Conservation (phyloP, 2,329 filamentous ascomycete species). For the Aspergillus intermedius region DNA sequence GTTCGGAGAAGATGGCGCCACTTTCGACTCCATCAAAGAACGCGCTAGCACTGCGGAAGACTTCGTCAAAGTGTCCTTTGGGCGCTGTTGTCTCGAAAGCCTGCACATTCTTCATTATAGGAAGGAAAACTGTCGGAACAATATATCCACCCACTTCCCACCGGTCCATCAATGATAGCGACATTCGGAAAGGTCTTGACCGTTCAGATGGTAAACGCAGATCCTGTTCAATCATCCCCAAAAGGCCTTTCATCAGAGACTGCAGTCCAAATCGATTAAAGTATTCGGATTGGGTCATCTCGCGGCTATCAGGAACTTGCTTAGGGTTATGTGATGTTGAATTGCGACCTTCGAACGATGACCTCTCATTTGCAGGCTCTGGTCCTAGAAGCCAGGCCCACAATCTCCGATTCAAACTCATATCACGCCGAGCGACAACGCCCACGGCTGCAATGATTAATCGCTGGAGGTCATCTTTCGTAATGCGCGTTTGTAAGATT, state of each 20-base stretch:
- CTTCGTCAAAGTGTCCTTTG: conserved; percentile 73
- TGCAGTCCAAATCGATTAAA: conserved; percentile 75
- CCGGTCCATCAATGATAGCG: conserved; percentile 91
- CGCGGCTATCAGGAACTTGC: conserved; percentile 30
- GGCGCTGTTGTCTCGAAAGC: conserved; percentile 62
- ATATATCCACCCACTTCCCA: conserved; percentile 94
- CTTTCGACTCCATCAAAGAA: conserved; percentile 98
- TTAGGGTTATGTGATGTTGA: conserved; percentile 21
- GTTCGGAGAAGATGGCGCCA: conserved; percentile 80
- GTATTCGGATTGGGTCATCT: conserved; percentile 64
- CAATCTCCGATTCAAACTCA: conserved; percentile 91
- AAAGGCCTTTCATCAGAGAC: conserved; percentile 65
- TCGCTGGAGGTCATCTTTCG: conserved; percentile 68
- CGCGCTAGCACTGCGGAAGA: conserved; percentile 83
- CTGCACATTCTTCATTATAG: conserved; percentile 73
- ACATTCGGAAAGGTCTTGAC: conserved; percentile 82
- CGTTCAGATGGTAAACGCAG: conserved; percentile 56
- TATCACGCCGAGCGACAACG: conserved; percentile 83
- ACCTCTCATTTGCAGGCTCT: conserved; percentile 43
- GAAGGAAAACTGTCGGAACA: conserved; percentile 80
- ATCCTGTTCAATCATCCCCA: conserved; percentile 64
- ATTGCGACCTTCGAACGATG: conserved; percentile 23
- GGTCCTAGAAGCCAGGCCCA: conserved; percentile 95
- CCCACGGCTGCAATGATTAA: conserved; percentile 76
- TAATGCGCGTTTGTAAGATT: conserved; percentile 70